A percentile compares a stretch with the other conserved stretches of the same genome.
Conservation (phyloP, 2,329 filamentous ascomycete genomes). For the Colletotrichum sp. region DNA sequence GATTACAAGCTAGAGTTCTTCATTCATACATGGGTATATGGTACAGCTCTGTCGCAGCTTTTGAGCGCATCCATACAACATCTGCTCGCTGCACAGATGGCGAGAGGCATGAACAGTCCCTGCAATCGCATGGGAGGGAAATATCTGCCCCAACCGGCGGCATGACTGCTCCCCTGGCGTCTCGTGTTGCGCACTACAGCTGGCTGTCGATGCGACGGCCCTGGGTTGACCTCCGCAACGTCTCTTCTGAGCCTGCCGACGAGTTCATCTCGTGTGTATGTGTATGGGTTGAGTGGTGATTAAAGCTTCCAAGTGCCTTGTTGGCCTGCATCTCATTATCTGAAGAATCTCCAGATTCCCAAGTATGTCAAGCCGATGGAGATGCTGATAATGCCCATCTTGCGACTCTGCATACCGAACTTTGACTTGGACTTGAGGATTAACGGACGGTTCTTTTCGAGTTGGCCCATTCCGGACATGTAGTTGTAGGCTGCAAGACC, state of each 20-base stretch:
- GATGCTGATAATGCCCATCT: slow-evolving; percentile 69
- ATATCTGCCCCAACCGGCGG: neutral
- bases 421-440: slow-evolving; percentile 73
- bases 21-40: neutral
- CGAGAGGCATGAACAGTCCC: neutral
- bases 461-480: slow-evolving; percentile 73
- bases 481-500: slow-evolving; percentile 81
- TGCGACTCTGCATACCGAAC: slow-evolving; percentile 75
- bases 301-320: neutral
- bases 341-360: slow-evolving; percentile 71
- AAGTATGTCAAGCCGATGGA: slow-evolving; percentile 72
- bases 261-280: neutral
- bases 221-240: neutral
- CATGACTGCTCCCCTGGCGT: neutral
- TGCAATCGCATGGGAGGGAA: neutral
- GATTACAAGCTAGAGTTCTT: neutral
- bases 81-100: neutral
- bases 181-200: neutral
- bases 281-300: neutral
- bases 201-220: neutral
- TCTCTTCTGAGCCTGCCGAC: neutral
- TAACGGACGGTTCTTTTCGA: slow-evolving; percentile 67
- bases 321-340: slow-evolving; percentile 40
- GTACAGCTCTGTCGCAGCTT: neutral
- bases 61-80: neutral